Percentiles rank a stretch among this genome's conserved stretches.
Evolutionary conservation across 78 protist genomes (phyloP).

Genomic region (Dictyostelium citrinum): DNA sequence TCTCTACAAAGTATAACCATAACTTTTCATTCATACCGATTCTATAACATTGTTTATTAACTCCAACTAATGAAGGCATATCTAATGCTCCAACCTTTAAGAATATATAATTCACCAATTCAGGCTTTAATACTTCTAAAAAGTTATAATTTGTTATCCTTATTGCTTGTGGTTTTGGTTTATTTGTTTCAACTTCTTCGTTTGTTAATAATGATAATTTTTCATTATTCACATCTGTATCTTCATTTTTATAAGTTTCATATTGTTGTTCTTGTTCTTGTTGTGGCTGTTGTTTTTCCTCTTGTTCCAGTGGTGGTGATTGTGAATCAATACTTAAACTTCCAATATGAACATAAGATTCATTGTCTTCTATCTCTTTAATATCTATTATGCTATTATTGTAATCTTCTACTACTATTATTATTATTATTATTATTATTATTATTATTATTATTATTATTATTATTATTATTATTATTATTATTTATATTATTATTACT

Average conservation of each 20-base stretch:
- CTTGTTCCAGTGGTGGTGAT: not conserved
- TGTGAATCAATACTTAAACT: not conserved
- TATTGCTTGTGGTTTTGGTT: not conserved
- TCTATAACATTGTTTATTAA: constrained; percentile 3
- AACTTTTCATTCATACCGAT: constrained; percentile 65
- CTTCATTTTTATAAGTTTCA: not conserved
- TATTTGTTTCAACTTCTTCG: not conserved
- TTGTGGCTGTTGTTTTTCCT: not conserved
- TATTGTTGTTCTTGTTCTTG: not conserved
- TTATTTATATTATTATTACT: not conserved
- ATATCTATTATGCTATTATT: not conserved
- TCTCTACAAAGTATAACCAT: constrained; percentile 47
- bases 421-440: not conserved
- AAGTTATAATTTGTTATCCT: not conserved
- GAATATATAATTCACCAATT: constrained; percentile 50
- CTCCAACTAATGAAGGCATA: constrained; percentile 6
- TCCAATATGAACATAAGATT: not conserved
- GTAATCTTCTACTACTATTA: not conserved
- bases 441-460: constrained; percentile 1
- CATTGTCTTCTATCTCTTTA: not conserved
- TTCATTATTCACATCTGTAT: not conserved
- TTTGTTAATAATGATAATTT: not conserved
- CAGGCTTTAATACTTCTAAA: constrained; percentile 24
- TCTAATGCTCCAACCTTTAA: constrained; percentile 51
- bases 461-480: not conserved